Evolutionary conservation across 768 basidiomycete species (phyloP).

Genomic region (Heimioporus sp.): DNA sequence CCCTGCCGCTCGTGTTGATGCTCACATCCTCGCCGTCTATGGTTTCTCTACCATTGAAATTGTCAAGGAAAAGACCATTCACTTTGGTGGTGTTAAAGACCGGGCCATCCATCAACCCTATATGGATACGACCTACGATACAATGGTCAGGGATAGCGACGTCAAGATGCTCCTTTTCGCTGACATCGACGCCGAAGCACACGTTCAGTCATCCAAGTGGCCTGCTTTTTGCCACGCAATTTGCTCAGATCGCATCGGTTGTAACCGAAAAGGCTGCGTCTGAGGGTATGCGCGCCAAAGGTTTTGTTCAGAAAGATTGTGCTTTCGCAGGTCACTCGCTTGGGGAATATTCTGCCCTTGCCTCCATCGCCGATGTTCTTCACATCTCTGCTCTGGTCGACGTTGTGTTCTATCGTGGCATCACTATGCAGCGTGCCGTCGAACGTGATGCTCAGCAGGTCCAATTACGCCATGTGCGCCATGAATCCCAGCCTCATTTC

Average conservation of each 20-base stretch:
- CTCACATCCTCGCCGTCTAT: slow-evolving; percentile 90
- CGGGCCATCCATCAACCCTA: slow-evolving; percentile 97
- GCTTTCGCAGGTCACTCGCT: slow-evolving; percentile 98
- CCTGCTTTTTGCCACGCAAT: slow-evolving; percentile 95
- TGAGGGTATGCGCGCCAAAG: slow-evolving; percentile 96
- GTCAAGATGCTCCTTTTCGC: slow-evolving; percentile 96
- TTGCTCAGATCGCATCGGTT: slow-evolving; percentile 97
- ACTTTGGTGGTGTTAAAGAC: slow-evolving; percentile 99
- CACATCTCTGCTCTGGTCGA: slow-evolving; percentile 96
- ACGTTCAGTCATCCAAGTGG: slow-evolving; percentile 98
- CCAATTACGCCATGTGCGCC: slow-evolving; percentile 99
- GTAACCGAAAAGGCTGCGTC: slow-evolving; percentile 98
- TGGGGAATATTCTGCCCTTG: slow-evolving; percentile 97
- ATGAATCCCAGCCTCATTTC: slow-evolving; percentile 96
- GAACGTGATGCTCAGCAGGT: slow-evolving; percentile 91
- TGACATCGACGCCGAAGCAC: slow-evolving; percentile 94
- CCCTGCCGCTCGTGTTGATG: slow-evolving; percentile 91
- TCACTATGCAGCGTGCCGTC: slow-evolving; percentile 99
- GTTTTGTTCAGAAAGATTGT: slow-evolving; percentile 88
- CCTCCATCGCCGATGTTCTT: slow-evolving; percentile 95
- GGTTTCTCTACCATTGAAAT: slow-evolving; percentile 99
- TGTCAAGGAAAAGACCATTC: slow-evolving; percentile 97
- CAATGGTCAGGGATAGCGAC: slow-evolving; percentile 93
- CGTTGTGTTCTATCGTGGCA: slow-evolving; percentile 98
- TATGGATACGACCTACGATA: slow-evolving; percentile 99